These are phyloP conservation scores for Eragrostis curvula DNA, from an alignment of 176 grass and related monocot species.

Conservation along the genomic window DNA sequence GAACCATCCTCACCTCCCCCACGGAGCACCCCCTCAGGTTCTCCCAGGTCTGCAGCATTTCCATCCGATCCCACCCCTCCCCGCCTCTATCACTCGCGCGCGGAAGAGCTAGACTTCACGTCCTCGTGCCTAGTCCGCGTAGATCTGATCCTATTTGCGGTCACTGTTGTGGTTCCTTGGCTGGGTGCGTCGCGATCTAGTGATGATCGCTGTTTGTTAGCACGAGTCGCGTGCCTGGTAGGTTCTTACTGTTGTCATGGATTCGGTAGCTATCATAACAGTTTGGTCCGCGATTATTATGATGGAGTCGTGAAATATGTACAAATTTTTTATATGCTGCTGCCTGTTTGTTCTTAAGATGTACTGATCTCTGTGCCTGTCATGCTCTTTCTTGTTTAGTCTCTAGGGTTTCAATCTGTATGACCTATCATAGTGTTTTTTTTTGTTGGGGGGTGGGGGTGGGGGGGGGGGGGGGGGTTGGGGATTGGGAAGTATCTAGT, in stretches of 20 bases:
- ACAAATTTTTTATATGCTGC: background rate
- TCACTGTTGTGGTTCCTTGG: background rate
- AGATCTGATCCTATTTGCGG: background rate
- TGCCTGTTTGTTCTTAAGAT: background rate
- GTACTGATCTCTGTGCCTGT: background rate
- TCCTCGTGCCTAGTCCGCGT: background rate
- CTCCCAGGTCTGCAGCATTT: slow-evolving; percentile 58
- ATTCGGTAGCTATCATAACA: background rate
- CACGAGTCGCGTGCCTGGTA: background rate
- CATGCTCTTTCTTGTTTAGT: background rate
- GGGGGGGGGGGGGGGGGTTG: too few relatives aligned
- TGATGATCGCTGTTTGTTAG: background rate
- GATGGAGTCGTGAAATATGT: background rate
- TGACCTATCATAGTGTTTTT: background rate
- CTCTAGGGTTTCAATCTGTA: background rate
- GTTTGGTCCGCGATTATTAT: background rate
- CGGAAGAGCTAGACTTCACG: background rate
- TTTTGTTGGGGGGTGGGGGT: too few relatives aligned
- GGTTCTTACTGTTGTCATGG: slow-evolving; percentile 5
- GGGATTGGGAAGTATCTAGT: background rate
- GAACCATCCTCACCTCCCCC: slow-evolving; percentile 55
- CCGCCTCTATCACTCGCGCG: background rate
- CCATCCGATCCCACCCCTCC: background rate
- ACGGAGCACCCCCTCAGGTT: slow-evolving; percentile 71
- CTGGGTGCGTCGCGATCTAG: background rate